Evolutionary conservation across 306 rosid genomes (phyloP).

Genomic region (Alnus rubra): DNA sequence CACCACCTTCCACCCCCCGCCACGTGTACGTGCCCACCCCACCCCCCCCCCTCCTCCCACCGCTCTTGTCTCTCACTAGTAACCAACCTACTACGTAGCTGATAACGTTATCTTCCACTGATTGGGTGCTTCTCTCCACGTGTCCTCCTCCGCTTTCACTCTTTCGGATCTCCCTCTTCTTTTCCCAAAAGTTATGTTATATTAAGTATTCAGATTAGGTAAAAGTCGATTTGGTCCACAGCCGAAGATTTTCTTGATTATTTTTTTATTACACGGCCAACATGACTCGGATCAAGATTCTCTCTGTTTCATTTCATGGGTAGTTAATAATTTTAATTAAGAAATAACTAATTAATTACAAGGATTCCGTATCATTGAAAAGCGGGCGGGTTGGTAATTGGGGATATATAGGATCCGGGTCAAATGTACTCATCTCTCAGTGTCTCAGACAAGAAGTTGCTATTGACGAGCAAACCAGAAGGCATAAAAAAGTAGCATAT

Average conservation of each 20-base stretch:
- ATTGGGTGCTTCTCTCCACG: slow-evolving; percentile 47
- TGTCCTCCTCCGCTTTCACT: slow-evolving; percentile 33
- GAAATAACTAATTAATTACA: no score
- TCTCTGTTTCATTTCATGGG: no score
- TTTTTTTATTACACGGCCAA: no score
- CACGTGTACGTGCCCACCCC: slow-evolving; percentile 27
- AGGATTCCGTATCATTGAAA: no score
- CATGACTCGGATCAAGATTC: no score
- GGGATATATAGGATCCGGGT: background rate
- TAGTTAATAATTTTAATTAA: no score
- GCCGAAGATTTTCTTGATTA: no score
- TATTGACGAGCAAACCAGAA: background rate
- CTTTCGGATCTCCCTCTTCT: background rate
- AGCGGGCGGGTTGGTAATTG: no score
- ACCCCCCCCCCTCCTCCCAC: background rate
- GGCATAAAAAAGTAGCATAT: background rate
- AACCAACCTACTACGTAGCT: background rate
- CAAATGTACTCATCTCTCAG: background rate
- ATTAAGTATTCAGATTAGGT: no score
- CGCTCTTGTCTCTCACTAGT: background rate
- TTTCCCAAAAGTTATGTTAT: background rate
- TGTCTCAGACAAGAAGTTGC: background rate
- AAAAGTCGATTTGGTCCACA: no score
- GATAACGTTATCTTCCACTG: slow-evolving; percentile 57
- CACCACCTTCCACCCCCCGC: background rate